A percentile compares a stretch with the other conserved stretches of the same genome.
Conservation (phyloP, 2,329 filamentous ascomycete species). For the Fusarium solani-melongenae region DNA sequence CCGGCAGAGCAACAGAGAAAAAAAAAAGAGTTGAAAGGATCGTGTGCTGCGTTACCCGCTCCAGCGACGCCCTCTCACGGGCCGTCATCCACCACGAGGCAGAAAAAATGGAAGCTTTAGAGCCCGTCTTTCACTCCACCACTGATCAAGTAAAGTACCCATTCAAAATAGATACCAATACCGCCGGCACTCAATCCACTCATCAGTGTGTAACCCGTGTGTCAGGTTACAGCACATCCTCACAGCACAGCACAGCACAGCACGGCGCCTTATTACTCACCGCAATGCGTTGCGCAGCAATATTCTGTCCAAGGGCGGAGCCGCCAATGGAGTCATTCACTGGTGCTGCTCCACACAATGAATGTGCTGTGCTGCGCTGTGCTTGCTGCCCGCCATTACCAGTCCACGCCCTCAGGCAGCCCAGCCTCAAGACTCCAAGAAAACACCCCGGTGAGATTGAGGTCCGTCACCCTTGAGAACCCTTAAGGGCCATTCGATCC, state of each 20-base stretch:
- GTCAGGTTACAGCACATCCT: constrained; percentile 36
- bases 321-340: constrained; percentile 13
- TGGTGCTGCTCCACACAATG: constrained; percentile 16
- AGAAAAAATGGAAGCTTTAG: constrained; percentile 12
- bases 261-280: constrained; percentile 23
- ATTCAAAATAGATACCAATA: constrained; percentile 9
- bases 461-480: neutral
- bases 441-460: constrained; percentile 5
- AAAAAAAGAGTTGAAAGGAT: neutral
- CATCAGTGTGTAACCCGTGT: constrained; percentile 20
- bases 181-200: constrained; percentile 22
- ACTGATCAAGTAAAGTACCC: neutral
- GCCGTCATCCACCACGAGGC: constrained; percentile 8
- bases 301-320: constrained; percentile 13
- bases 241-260: constrained; percentile 3
- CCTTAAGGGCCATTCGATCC: constrained; percentile 11
- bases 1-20: neutral
- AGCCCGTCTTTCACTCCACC: constrained; percentile 19
- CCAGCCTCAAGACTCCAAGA: neutral
- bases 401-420: constrained; percentile 23
- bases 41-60: neutral
- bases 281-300: constrained; percentile 19
- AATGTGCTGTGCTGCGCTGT: neutral
- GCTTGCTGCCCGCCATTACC: constrained; percentile 18
- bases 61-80: neutral